phyloP scores from a whole-genome alignment of 805 yeast species.

The Saccharomyces eubayanus region DNA sequence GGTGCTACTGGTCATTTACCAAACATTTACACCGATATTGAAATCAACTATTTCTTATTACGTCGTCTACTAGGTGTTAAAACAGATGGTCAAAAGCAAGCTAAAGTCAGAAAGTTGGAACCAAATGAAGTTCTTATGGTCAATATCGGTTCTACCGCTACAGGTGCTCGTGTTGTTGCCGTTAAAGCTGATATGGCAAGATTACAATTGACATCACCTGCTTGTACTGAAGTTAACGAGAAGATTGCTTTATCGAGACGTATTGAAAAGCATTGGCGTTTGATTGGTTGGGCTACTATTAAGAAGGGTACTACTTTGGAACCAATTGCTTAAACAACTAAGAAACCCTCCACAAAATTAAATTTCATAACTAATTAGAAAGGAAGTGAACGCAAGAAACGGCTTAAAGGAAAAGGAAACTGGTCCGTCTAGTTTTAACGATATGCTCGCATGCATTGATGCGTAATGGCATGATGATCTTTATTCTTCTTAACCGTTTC shows the following conservation, averaged over 20 bases:
- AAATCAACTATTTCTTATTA: conserved; percentile 90
- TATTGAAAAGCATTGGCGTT: conserved; percentile 99
- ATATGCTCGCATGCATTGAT: background rate
- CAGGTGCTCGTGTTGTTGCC: conserved; percentile 97
- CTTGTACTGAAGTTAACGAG: conserved; percentile 96
- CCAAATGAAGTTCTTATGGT: conserved; percentile 97
- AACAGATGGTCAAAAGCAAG: conserved; percentile 94
- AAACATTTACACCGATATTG: conserved; percentile 92
- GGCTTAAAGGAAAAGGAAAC: background rate
- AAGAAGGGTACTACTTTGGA: conserved; percentile 87
- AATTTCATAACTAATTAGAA: background rate
- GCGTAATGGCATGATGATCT: background rate
- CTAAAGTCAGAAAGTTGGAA: conserved; percentile 90
- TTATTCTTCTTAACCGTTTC: background rate
- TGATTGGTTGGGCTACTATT: conserved; percentile 99
- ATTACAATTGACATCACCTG: conserved; percentile 92
- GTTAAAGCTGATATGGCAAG: conserved; percentile 99
- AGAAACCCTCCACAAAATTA: background rate
- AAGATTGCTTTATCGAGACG: conserved; percentile 98
- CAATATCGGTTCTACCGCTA: conserved; percentile 97
- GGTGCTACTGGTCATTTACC: conserved; percentile 97
- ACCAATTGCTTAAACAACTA: conserved; percentile 40
- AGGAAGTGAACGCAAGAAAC: background rate
- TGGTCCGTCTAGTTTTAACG: background rate
- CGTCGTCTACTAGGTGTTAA: conserved; percentile 97